These are phyloP conservation scores for Limtongozyma cylindracea DNA, from an alignment of 805 yeast genomes.

Conservation along the genomic window DNA sequence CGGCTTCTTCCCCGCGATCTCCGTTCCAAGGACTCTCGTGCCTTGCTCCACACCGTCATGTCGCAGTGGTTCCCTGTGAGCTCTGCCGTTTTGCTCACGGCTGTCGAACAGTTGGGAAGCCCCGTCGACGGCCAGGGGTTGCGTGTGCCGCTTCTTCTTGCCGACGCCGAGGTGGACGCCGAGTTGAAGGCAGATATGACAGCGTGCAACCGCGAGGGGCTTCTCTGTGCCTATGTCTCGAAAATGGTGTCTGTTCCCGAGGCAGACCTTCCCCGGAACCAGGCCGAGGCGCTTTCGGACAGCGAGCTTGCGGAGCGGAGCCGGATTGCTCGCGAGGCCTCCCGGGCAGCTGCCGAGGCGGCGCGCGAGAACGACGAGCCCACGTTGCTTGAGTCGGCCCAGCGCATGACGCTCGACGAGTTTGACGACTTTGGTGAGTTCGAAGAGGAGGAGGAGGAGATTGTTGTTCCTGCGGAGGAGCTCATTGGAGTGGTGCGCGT, in stretches of 20 bases:
- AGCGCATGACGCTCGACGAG: slow-evolving; percentile 3
- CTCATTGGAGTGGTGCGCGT: slow-evolving; percentile 75
- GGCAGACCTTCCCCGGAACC: slow-evolving; percentile 44
- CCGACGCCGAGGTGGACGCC: slow-evolving; percentile 22
- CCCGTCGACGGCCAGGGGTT: slow-evolving; percentile 54
- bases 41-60: slow-evolving; percentile 38
- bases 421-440: slow-evolving; percentile 6
- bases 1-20: slow-evolving; percentile 53
- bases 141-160: slow-evolving; percentile 44
- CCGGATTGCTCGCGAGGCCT: too few relatives aligned
- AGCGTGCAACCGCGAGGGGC: slow-evolving; percentile 30
- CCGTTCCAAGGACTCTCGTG: slow-evolving; percentile 51
- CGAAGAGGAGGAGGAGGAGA: slow-evolving; percentile 23
- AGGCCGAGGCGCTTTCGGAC: slow-evolving; percentile 12
- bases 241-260: slow-evolving; percentile 75
- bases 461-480: slow-evolving; percentile 27
- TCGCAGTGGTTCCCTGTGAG: slow-evolving; percentile 92
- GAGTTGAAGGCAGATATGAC: slow-evolving; percentile 28
- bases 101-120: slow-evolving; percentile 66
- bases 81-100: slow-evolving; percentile 60
- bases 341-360: slow-evolving; percentile 38
- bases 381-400: slow-evolving; percentile 11
- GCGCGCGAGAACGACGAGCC: slow-evolving; percentile 46
- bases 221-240: slow-evolving; percentile 50
- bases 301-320: slow-evolving; percentile 41